Percentiles rank a stretch among this genome's conserved stretches.
Conservation (phyloP, 1,284 basidiomycete species). For the Heterobasidion irregulare region DNA sequence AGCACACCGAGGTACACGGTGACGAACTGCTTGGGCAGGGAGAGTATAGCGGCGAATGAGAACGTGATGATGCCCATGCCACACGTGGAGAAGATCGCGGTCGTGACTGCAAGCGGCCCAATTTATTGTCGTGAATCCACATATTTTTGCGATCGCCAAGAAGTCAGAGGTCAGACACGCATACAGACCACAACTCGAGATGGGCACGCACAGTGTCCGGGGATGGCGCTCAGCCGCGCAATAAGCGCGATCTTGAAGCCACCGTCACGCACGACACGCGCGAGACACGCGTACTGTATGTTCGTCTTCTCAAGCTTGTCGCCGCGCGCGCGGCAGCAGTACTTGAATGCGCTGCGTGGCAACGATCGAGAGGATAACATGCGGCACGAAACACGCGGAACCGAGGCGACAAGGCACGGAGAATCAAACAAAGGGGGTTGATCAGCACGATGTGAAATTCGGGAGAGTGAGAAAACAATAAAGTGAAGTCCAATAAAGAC, state of each 20-base stretch:
- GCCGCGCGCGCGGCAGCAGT: slow-evolving; percentile 35
- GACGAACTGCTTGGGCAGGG: slow-evolving; percentile 55
- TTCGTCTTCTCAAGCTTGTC: slow-evolving; percentile 50
- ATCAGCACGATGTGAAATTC: too few relatives aligned
- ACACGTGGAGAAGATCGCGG: slow-evolving; percentile 59
- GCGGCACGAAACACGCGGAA: not conserved
- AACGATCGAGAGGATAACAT: not conserved
- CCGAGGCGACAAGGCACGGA: too few relatives aligned
- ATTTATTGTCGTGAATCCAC: too few relatives aligned
- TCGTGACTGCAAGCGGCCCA: slow-evolving; percentile 29
- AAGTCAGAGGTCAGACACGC: not conserved
- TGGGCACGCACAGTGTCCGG: slow-evolving; percentile 41
- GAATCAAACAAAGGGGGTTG: too few relatives aligned
- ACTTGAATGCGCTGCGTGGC: slow-evolving; percentile 35
- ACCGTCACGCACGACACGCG: slow-evolving; percentile 57
- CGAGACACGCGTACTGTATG: slow-evolving; percentile 53
- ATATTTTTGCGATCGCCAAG: too few relatives aligned
- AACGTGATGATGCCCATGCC: slow-evolving; percentile 57
- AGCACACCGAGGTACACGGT: slow-evolving; percentile 49
- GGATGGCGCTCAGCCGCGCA: slow-evolving; percentile 53
- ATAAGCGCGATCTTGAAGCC: slow-evolving; percentile 56
- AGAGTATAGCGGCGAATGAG: slow-evolving; percentile 47
- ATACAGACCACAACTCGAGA: not conserved
- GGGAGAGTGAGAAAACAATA: too few relatives aligned
- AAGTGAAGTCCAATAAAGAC: not conserved